These are phyloP conservation scores for Rhizopogon vesiculosus DNA, from an alignment of 768 basidiomycete genomes.

Conservation along the genomic window DNA sequence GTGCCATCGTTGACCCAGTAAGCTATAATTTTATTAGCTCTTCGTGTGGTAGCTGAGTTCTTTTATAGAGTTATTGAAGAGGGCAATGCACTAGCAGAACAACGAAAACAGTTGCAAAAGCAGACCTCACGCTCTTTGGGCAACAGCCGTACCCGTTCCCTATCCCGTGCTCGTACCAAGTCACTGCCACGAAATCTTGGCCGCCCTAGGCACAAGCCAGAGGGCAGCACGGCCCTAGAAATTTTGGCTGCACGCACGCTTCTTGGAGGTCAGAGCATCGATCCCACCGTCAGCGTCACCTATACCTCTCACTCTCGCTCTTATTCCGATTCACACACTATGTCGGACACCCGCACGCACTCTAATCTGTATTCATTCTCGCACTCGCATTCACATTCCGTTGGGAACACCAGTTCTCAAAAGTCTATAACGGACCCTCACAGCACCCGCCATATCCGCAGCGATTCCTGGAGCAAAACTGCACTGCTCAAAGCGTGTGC, in stretches of 20 bases:
- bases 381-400: slow-evolving; percentile 36
- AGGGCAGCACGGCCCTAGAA: slow-evolving; percentile 36
- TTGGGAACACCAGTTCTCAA: slow-evolving; percentile 28
- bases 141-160: slow-evolving; percentile 63
- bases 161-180: slow-evolving; percentile 32
- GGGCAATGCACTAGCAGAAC: slow-evolving; percentile 51
- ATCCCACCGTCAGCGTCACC: slow-evolving; percentile 32
- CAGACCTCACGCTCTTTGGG: slow-evolving; percentile 61
- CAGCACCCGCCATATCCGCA: slow-evolving; percentile 27
- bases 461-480: slow-evolving; percentile 33
- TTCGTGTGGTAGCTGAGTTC: background rate
- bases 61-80: slow-evolving; percentile 60
- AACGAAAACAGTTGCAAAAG: slow-evolving; percentile 63
- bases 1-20: slow-evolving; percentile 51
- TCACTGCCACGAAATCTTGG: slow-evolving; percentile 19
- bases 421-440: slow-evolving; percentile 21
- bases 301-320: slow-evolving; percentile 22
- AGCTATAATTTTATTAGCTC: slow-evolving; percentile 10
- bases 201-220: slow-evolving; percentile 13
- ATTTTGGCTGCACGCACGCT: slow-evolving; percentile 64
- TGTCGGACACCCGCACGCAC: slow-evolving; percentile 4
- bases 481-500: slow-evolving; percentile 32
- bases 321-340: slow-evolving; percentile 22
- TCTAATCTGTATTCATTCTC: slow-evolving; percentile 21
- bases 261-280: slow-evolving; percentile 59